Base-by-base conservation (phyloP, 768 basidiomycete genomes). In the Collybia mongolica region DNA sequence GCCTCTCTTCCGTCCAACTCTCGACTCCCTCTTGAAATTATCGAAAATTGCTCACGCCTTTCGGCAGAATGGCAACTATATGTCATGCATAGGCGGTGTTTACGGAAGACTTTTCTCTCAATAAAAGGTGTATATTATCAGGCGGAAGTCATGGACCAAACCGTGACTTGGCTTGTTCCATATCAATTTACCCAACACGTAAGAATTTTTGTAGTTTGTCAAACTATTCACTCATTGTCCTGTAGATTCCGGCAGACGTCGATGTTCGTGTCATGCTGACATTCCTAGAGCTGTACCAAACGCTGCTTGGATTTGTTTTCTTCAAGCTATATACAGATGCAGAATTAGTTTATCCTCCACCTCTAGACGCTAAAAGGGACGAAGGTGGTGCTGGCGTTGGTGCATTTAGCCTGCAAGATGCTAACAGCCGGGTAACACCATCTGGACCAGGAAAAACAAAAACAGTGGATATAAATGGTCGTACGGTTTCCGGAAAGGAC, bases 51-150 rank as follows among this genome's bases (percentile, higher is more conserved):
- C 67, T 76, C 87, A 23, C 84, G 91, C 41, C 79, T 99, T 28
- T 82, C 93, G 6, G 84, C 93, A 17, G 94, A 99, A 76, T 99
- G 96, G 96, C 93, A 98, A 67, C 74, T 98, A 24, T 99, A 94
- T 70, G 79, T 95, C 35, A 91, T 98, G 83, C 89, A 93, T 62
- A 83, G 90, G 1, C 81, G 77, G 53, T 78, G 88, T 12, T 77
- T 98, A 36, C 83, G 88, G 46, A 97, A 97, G 69, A 84, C 88
- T 24, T 99, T 99, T 72, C 75, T 99, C 48, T 94, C 92, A 37
- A 96, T 99, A 69, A 98, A 98, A 71, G 97, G 97, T 36, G 83
- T 99, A 39, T 99, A 98, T 70, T 98, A 95, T 67, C 95, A 98
- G 70, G 95, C 93, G 7, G 91, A 96, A 65, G 79, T 98, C 20